Evolutionary conservation across 208 protist genomes (phyloP), one percentile per base, ranked within the genome.

Genomic region (Herpetomonas tarakana): DNA sequence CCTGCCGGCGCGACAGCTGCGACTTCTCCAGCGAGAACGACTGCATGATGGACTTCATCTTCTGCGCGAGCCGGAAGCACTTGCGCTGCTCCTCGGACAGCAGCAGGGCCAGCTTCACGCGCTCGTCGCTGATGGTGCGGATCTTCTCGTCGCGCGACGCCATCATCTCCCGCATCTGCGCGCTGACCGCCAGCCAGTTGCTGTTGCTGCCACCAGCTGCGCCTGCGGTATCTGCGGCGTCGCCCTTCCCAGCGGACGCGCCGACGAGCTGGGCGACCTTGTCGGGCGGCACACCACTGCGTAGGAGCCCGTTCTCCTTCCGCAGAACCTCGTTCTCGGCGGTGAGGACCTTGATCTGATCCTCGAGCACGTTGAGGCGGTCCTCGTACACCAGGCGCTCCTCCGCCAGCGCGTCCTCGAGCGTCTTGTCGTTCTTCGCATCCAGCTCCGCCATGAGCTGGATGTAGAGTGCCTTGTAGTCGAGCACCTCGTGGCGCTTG

Each of bases 381-480:
- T 92, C 82, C 56, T 93, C 86, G 68, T 88, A 93, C 24, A 83
- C 76, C 2, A 41, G 47, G 22, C 85, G 78, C 73, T 93, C 85
- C 62, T 97, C 81, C 16, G 67, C 57, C 22, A 94, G 53, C 0
- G 74, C 85, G 21, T 79, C 71, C 67, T 87, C 76, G 31, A 90
- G 70, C 7, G 79, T 88, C 55, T 81, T 73, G 62, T 92, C 87
- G 61, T 92, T 88, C 65, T 91, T 93, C 29, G 74, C 71, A 58
- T 97, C 92, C 29, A 97, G 50, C 29, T 96, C 83, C 0, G 83
- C 86, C 76, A 92, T 79, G 27, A 97, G 77, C 75, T 95, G 85
- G 25, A 91, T 69, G 59, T 92, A 94, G 0, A 96, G 67, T 0
- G 85, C 86, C 53, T 95, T 94, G 79, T 96, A 96, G 63, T 97